phyloP scores from a whole-genome alignment of 768 basidiomycete species.

The Russula foetens region DNA sequence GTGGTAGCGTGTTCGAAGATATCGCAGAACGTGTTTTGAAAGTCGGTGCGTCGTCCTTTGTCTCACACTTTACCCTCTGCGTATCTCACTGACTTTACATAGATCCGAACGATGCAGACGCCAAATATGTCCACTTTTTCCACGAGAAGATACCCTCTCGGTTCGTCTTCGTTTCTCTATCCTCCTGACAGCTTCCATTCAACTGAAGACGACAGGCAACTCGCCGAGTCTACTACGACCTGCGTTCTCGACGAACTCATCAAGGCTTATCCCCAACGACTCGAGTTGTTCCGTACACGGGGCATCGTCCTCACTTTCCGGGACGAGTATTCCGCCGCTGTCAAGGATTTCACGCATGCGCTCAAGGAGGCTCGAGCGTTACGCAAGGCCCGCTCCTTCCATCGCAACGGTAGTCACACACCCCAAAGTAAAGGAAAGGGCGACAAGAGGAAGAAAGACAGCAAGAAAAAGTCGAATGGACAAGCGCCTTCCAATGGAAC shows the following conservation, averaged over 20 bases:
- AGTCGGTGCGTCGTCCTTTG: conserved; percentile 37
- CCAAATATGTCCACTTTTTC: conserved; percentile 88
- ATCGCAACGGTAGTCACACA: conserved; percentile 37
- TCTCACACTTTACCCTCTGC: not conserved
- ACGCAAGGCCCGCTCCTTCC: conserved; percentile 56
- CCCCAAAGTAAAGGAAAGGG: conserved; percentile 40
- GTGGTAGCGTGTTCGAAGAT: conserved; percentile 86
- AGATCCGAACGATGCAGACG: conserved; percentile 75
- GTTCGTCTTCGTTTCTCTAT: conserved; percentile 36
- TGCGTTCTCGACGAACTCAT: conserved; percentile 76
- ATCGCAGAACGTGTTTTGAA: conserved; percentile 82
- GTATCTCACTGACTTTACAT: not conserved
- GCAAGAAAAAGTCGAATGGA: conserved; percentile 40
- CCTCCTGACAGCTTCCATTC: conserved; percentile 12
- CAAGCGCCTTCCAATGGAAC: conserved; percentile 67
- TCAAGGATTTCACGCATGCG: conserved; percentile 74
- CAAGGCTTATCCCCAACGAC: conserved; percentile 56
- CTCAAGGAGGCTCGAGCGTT: conserved; percentile 67
- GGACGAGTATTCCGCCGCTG: conserved; percentile 68
- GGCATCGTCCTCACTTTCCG: conserved; percentile 84
- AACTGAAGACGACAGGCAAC: conserved; percentile 45
- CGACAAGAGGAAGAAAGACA: conserved; percentile 44
- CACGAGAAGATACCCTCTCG: conserved; percentile 93
- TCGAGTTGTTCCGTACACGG: conserved; percentile 84
- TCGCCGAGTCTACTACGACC: conserved; percentile 78